Conservation (phyloP, 2,329 filamentous ascomycete species). For the Trichoderma sp. region DNA sequence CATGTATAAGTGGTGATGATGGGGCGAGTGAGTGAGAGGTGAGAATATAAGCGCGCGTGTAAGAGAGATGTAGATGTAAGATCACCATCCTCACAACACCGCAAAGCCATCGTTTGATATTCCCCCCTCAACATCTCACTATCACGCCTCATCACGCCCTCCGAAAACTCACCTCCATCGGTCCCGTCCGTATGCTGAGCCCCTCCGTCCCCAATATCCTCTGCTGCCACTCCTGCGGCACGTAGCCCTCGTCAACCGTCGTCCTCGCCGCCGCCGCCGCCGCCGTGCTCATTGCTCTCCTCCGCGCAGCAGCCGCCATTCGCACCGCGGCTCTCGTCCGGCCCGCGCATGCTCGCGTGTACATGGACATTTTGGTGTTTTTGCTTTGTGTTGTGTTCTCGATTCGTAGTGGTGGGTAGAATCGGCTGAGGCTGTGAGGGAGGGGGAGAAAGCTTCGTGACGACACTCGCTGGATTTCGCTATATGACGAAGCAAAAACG, state of each 20-base stretch:
- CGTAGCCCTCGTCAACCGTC: not conserved
- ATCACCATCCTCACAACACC: not conserved
- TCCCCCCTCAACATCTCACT: not conserved
- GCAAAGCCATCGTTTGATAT: not conserved
- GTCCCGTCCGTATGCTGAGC: constrained; percentile 32
- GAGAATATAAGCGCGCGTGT: not conserved
- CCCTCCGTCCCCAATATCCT: constrained; percentile 22
- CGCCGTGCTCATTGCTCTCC: not conserved
- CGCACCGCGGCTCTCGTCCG: not conserved
- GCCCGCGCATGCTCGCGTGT: not conserved
- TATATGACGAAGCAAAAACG: not conserved
- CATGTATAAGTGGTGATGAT: not conserved
- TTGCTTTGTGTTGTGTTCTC: no score
- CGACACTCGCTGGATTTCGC: not conserved
- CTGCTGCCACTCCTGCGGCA: not conserved
- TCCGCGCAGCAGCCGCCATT: not conserved
- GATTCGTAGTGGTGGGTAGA: not conserved
- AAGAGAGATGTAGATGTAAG: not conserved
- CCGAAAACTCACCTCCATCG: constrained; percentile 29
- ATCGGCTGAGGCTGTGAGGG: not conserved
- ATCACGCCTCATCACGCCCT: not conserved
- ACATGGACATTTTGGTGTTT: not conserved
- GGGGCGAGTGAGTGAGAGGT: not conserved
- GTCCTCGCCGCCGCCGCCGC: not conserved
- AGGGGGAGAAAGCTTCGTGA: not conserved